Base-by-base conservation (phyloP, 495 filamentous ascomycete species). In the Penicillium antarcticum region DNA sequence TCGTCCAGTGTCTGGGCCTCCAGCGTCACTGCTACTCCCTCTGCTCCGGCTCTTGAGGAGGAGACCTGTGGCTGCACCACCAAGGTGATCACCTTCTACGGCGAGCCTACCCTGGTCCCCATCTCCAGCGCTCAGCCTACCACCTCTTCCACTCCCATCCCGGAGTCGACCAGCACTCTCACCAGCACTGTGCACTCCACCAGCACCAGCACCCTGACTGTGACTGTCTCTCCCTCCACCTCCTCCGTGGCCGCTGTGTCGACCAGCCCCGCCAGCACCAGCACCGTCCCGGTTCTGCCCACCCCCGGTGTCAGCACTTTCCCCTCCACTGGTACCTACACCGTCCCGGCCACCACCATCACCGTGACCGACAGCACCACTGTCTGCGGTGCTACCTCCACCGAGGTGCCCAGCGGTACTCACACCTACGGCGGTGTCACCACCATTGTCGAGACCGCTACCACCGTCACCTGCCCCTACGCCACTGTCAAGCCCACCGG, bases 351-450 rank as follows among this genome's bases (percentile, higher is more conserved):
- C 32, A 86, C 81, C 40, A 92, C 87, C 48, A 55, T 91, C 41
- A 85, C 83, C 24, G 70, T 94, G 48, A 85, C 81, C 43, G 71
- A 92, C 52, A 83, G 81, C 44, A 88, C 82, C 53, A 87, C 82
- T 44, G 85, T 88, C 45, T 82, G 80, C 64, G 86, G 66, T 65
- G 79, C 85, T 16, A 76, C 82, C 56, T 79, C 78, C 45, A 86
- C 87, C 48, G 68, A 71, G 26, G 72, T 88, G 16, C 69, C 84
- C 60, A 76, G 77, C 56, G 88, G 87, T 57, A 83, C 77, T 36
- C 75, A 86, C 81, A 90, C 85, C 56, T 71, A 85, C 52, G 88
- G 87, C 58, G 87, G 86, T 78, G 85, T 89, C 32, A 89, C 86
- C 48, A 91, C 87, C 33, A 69, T 88, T 31, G 87, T 91, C 44